Percentiles rank a stretch among this genome's conserved stretches.
Conservation (phyloP, 108 stramenopile species). For the Schizochytrium sp. region DNA sequence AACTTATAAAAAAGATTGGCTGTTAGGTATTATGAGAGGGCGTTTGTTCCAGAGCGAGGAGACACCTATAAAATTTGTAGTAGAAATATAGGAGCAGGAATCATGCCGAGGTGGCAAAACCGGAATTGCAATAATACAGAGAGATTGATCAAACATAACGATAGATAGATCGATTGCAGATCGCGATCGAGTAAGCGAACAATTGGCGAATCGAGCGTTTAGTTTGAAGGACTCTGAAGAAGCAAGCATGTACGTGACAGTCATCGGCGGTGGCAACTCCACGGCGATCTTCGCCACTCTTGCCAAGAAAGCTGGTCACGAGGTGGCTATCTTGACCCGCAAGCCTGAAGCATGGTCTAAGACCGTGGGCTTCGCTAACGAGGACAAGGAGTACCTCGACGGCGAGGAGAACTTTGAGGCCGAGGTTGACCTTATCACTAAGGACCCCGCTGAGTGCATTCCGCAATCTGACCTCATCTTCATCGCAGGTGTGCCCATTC, state of each 20-base stretch:
- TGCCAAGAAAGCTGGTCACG: conserved; percentile 38
- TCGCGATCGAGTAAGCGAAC: too few relatives aligned
- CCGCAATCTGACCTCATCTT: conserved; percentile 60
- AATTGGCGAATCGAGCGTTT: too few relatives aligned
- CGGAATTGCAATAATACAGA: too few relatives aligned
- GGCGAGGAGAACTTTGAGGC: conserved; percentile 43
- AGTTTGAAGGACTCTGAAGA: too few relatives aligned
- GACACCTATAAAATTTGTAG: too few relatives aligned
- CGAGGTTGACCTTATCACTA: conserved; percentile 53
- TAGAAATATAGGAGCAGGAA: too few relatives aligned
- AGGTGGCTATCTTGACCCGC: conserved; percentile 63
- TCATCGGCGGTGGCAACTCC: conserved; percentile 65
- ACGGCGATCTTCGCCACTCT: conserved; percentile 60
- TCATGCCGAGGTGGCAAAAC: too few relatives aligned
- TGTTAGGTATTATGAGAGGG: too few relatives aligned
- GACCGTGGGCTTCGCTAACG: conserved; percentile 48
- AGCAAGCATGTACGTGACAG: conserved; percentile 9
- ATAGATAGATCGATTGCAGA: too few relatives aligned
- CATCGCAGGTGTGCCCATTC: conserved; percentile 63
- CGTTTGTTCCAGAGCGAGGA: too few relatives aligned
- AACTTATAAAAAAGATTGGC: too few relatives aligned
- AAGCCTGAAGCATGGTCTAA: conserved; percentile 49
- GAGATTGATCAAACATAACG: too few relatives aligned
- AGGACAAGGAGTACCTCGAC: conserved; percentile 58
- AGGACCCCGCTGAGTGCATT: conserved; percentile 42